Conservation (phyloP, 2,329 filamentous ascomycete genomes). For the Sphaerulina populicola region DNA sequence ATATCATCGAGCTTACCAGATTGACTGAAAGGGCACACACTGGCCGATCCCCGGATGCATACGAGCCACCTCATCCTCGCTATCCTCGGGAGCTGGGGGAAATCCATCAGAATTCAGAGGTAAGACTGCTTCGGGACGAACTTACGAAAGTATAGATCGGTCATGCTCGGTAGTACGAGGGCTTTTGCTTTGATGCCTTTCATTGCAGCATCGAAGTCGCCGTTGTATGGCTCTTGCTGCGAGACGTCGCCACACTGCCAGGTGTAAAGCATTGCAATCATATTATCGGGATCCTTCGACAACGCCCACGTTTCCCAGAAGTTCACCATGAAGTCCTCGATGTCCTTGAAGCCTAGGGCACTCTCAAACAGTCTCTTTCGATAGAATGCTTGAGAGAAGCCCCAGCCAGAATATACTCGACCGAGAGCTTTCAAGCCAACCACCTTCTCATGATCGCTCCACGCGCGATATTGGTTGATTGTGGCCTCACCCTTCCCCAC, state of each 20-base stretch:
- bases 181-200: conserved; percentile 62
- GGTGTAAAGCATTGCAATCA: conserved; percentile 66
- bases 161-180: conserved; percentile 62
- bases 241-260: conserved; percentile 71
- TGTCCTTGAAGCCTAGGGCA: conserved; percentile 54
- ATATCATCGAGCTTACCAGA: conserved; percentile 38
- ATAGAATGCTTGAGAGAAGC: conserved; percentile 72
- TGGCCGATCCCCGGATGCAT: conserved; percentile 54
- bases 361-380: conserved; percentile 60
- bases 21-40: conserved; percentile 39
- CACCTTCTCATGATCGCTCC: conserved; percentile 42
- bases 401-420: conserved; percentile 68
- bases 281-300: conserved; percentile 65
- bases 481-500: conserved; percentile 41
- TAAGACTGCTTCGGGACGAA: conserved; percentile 10
- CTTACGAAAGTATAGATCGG: conserved; percentile 70
- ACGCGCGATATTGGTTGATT: conserved; percentile 23
- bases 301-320: conserved; percentile 72
- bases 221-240: conserved; percentile 58
- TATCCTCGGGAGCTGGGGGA: conserved; percentile 58
- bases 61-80: conserved; percentile 59
- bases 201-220: conserved; percentile 46
- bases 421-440: conserved; percentile 58
- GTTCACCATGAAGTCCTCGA: conserved; percentile 65
- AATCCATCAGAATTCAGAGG: not conserved